Conservation (phyloP, 2,329 filamentous ascomycete genomes). For the Fusarium verticillioides region DNA sequence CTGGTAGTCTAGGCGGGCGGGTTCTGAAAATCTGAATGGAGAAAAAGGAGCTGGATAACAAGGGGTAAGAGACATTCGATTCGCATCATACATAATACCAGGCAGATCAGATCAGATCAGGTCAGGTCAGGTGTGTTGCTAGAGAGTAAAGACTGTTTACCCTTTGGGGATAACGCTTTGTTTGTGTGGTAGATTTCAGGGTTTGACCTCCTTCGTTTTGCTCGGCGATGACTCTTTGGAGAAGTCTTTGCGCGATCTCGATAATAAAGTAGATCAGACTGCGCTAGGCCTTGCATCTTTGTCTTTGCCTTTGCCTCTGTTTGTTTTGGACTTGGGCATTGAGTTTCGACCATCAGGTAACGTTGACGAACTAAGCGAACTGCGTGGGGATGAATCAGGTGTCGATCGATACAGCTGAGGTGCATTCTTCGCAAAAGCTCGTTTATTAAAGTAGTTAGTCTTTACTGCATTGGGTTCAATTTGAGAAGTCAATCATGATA, state of each 20-base stretch:
- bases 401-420: constrained; percentile 9
- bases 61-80: neutral
- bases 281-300: neutral
- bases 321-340: neutral
- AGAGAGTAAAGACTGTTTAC: neutral
- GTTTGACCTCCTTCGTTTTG: neutral
- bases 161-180: neutral
- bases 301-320: neutral
- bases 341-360: neutral
- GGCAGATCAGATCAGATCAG: neutral
- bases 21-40: neutral
- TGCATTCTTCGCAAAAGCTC: neutral
- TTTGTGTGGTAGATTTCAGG: neutral
- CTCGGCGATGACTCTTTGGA: constrained; percentile 10
- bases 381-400: constrained; percentile 2
- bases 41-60: neutral
- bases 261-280: neutral
- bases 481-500: neutral
- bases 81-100: neutral
- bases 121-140: neutral
- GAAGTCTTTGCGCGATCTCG: neutral
- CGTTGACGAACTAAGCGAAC: constrained; percentile 8
- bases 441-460: neutral
- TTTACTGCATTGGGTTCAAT: neutral
- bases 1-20: neutral